Evolutionary conservation across 108 stramenopile species (phyloP).

Genomic region (Pelagomonas calceolata): DNA sequence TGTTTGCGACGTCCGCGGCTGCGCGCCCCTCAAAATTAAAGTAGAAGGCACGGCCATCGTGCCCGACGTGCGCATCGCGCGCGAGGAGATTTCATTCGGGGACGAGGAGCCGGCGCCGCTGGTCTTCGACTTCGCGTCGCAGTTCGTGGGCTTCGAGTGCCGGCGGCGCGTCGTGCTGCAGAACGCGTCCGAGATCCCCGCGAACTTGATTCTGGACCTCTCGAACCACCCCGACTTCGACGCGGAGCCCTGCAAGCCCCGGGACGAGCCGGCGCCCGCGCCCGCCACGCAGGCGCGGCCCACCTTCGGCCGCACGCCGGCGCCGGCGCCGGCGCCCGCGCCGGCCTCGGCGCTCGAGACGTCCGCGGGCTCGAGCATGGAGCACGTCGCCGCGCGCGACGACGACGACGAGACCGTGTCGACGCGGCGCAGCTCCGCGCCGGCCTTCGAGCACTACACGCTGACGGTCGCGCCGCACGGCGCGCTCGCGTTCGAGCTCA

Average conservation of each 20-base stretch:
- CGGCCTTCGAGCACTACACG: slow-evolving; percentile 6
- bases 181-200: not conserved
- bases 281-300: too few relatives aligned
- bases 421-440: too few relatives aligned
- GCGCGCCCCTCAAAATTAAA: slow-evolving; percentile 14
- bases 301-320: too few relatives aligned
- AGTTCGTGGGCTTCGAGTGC: not conserved
- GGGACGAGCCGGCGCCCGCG: too few relatives aligned
- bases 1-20: slow-evolving; percentile 18
- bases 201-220: not conserved
- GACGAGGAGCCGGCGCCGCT: not conserved
- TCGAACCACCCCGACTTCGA: too few relatives aligned
- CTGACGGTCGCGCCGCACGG: slow-evolving; percentile 19
- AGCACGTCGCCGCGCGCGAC: not conserved
- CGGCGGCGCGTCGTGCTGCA: not conserved
- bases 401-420: not conserved
- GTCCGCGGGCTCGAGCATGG: not conserved
- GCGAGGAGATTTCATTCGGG: not conserved
- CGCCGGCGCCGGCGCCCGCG: too few relatives aligned
- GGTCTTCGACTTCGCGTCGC: slow-evolving; percentile 11
- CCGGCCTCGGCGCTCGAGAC: not conserved
- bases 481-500: slow-evolving; percentile 15
- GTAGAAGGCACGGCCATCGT: slow-evolving; percentile 19
- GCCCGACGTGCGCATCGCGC: slow-evolving; percentile 15
- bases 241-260: too few relatives aligned